Conservation (phyloP, 805 yeast species). For the Ascoidea rubescens region DNA sequence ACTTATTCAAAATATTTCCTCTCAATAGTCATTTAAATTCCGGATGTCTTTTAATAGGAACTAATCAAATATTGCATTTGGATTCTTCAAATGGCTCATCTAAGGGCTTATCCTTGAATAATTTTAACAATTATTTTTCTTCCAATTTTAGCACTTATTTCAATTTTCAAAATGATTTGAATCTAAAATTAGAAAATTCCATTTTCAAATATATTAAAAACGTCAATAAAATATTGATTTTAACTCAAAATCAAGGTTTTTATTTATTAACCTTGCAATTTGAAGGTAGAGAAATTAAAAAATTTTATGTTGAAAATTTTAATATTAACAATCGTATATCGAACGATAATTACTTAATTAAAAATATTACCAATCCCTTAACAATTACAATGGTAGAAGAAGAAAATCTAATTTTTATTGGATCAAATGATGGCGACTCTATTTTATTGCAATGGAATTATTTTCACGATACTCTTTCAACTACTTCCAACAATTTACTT, state of each 20-base stretch:
- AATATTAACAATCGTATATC: not conserved
- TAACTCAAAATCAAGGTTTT: slow-evolving; percentile 5
- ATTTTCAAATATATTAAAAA: slow-evolving; percentile 1
- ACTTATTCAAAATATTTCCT: slow-evolving; percentile 49
- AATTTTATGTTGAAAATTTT: slow-evolving; percentile 4
- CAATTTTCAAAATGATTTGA: not conserved
- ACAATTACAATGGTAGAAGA: slow-evolving; percentile 1
- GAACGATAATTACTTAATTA: not conserved
- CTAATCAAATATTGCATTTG: slow-evolving; percentile 64
- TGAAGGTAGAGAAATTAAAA: slow-evolving; percentile 8
- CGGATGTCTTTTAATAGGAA: slow-evolving; percentile 59
- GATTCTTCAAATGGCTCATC: slow-evolving; percentile 31
- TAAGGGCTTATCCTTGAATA: not conserved
- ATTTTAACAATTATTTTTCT: slow-evolving; percentile 5
- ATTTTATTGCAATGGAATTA: slow-evolving; percentile 5
- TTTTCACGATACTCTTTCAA: not conserved
- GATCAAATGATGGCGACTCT: slow-evolving; percentile 6
- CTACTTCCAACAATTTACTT: not conserved
- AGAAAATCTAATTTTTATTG: slow-evolving; percentile 4
- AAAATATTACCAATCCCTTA: slow-evolving; percentile 1
- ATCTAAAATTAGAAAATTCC: slow-evolving; percentile 8
- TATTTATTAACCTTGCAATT: slow-evolving; percentile 9
- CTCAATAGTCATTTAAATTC: slow-evolving; percentile 43
- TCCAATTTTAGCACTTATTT: slow-evolving; percentile 7
- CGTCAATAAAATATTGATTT: slow-evolving; percentile 4